Base-by-base conservation (phyloP, 148 eudicot species). In the Cornus florida region DNA sequence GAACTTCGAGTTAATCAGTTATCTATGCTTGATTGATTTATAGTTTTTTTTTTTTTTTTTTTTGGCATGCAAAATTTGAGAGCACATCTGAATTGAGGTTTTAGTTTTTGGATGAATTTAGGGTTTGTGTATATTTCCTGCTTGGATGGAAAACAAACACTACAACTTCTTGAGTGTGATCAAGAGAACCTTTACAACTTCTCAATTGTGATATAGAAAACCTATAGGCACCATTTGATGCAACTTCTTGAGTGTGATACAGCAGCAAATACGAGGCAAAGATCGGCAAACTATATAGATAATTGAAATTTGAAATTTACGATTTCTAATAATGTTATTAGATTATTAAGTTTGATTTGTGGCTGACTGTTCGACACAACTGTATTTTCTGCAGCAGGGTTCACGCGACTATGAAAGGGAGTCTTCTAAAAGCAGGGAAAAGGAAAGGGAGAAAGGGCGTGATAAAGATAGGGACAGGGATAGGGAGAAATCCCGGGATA, bases 371-470 rank as follows among this genome's bases (percentile, higher is more conserved):
- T 10, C 48, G 0, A 53, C 2, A 0, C 33, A 65, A 46, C 9
- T 73, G 57, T 43, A 20, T 46, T 24, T 16, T 80, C 62, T 84
- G 81, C 92, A 91, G 97, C 88, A 80, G 70, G 83, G 79, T 81
- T 88, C 92, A 48, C 92, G 83, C 66, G 92, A 82, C 43, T 72
- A 75, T 72, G 96, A 86, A 24, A 90, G 85, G 71, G 91, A 73
- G 75, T 89, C 94, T 77, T 87, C 92, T 32, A 89, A 83, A 77
- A 90, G 91, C 86, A 89, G 85, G 79, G 89, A 84, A 22, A 86
- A 82, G 80, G 91, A 83, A 33, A 86, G 83, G 73, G 89, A 82
- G 13, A 80, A 77, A 79, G 83, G 80, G 19, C 71, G 78, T 17
- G 90, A 77, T 17, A 80, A 46, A 73, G 89, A 74, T 24, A 80